Evolutionary conservation across 257 asterid genomes (phyloP), one percentile per base, ranked within the genome.

Genomic region (Solanum clarkiae): DNA sequence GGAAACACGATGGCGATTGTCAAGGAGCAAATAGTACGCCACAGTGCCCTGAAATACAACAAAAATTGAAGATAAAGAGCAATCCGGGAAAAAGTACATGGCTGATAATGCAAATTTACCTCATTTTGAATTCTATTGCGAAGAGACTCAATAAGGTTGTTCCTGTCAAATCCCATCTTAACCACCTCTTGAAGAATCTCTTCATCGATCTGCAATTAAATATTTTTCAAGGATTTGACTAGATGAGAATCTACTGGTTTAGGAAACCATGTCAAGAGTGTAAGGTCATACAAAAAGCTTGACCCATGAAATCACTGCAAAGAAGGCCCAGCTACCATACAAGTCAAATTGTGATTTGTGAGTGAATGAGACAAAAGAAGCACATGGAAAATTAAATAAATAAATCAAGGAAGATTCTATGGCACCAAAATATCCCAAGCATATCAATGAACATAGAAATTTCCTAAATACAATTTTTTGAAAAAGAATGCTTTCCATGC

Each of bases 101-200:
- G 72, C 84, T 74, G 77, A 84, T 66, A 81, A 70, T 14, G 65
- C 42, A 79, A 66, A 87, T 75, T 24, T 87, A 93, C 99, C 96
- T 93, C 99, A 91, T 94, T 95, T 86, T 93, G 97, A 84, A 92
- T 95, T 90, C 97, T 88, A 89, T 88, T 94, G 86, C 90, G 92
- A 74, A 95, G 93, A 80, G 99, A 95, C 63, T 94, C 99, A 86
- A 91, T 80, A 60, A 95, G 92, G 86, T 54, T 87, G 85, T 84
- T 90, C 92, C 94, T 87, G 87, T 93, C 94, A 87, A 94, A 94
- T 83, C 97, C 97, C 98, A 90, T 93, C 90, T 94, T 92, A 85
- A 93, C 84, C 81, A 95, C 97, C 88, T 93, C 97, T 84, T 88
- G 96, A 80, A 95, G 97, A 88, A 95, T 94, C 70, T 95, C 98